phyloP scores from a whole-genome alignment of 441 rosid genomes.

The Syzygium syzygioides region DNA sequence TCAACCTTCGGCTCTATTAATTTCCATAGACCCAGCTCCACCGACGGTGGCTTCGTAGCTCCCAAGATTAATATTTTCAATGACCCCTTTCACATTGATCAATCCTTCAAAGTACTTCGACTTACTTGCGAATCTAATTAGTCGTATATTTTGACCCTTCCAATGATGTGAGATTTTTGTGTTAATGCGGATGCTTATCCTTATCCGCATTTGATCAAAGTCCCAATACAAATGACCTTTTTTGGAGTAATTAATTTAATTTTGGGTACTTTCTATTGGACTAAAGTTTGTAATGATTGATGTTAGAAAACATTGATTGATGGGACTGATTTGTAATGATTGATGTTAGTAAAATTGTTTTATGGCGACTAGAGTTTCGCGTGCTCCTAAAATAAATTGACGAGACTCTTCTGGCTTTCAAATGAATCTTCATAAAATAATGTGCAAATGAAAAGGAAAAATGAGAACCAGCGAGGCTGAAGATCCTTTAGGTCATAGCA shows the following conservation, averaged over 20 bases:
- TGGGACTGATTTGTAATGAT: neutral
- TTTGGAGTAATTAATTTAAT: neutral
- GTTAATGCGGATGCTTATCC: neutral
- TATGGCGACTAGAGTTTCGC: neutral
- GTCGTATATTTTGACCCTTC: neutral
- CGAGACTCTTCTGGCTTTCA: neutral
- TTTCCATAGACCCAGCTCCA: neutral
- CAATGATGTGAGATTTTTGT: neutral
- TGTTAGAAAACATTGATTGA: neutral
- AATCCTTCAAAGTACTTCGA: neutral
- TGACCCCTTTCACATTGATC: neutral
- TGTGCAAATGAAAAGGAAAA: neutral
- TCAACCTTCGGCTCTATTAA: neutral
- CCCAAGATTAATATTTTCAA: neutral
- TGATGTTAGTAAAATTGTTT: neutral
- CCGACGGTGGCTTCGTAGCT: neutral
- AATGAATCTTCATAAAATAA: neutral
- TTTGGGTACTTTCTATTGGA: neutral
- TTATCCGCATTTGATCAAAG: neutral
- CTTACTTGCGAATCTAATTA: neutral
- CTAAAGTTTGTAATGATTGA: neutral
- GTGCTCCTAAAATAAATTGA: neutral
- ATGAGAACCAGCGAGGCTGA: neutral
- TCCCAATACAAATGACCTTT: neutral
- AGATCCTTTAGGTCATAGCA: too few species aligned